Evolutionary conservation across 2,329 filamentous ascomycete species (phyloP), one percentile per base, ranked within the genome.

Genomic region (Hortaea werneckii): DNA sequence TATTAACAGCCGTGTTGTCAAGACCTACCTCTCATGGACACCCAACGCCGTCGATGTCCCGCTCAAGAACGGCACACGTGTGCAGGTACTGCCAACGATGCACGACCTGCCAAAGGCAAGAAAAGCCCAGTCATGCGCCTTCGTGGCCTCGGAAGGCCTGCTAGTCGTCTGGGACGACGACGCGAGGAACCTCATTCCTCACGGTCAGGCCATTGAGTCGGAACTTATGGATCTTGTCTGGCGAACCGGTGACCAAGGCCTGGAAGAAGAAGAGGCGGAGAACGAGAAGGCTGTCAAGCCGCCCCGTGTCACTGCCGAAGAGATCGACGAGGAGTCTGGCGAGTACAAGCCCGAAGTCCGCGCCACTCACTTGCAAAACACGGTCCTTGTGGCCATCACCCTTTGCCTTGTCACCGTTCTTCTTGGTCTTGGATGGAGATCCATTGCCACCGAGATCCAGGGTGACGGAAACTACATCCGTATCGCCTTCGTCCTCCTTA

Each of bases 111-210:
- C 79, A 0, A 73, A 78, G 37, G 84, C 83, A 5, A 75, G 85
- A 48, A 89, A 87, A 62, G 79, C 87, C 61, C 85, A 90, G 60
- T 88, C 84, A 53, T 85, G 85, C 9, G 85, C 86, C 6, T 89
- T 90, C 60, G 74, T 90, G 37, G 80, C 83, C 2, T 78, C 77
- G 0, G 80, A 85, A 50, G 78, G 78, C 4, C 69, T 89, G 5
- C 69, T 92, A 1, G 70, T 90, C 1, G 84, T 90, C 1, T 92
- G 86, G 86, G 85, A 90, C 54, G 85, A 90, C 54, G 51, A 89
- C 46, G 78, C 85, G 0, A 71, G 82, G 46, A 79, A 87, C 57
- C 69, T 90, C 6, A 72, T 88, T 5, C 68, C 77, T 45, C 74
- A 85, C 45, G 85, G 83, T 39, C 80, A 81, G 58, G 73, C 74